Percentiles rank a stretch among this genome's conserved stretches.
Conservation (phyloP, 176 grass and related monocot species). For the Aegilops umbellulata region DNA sequence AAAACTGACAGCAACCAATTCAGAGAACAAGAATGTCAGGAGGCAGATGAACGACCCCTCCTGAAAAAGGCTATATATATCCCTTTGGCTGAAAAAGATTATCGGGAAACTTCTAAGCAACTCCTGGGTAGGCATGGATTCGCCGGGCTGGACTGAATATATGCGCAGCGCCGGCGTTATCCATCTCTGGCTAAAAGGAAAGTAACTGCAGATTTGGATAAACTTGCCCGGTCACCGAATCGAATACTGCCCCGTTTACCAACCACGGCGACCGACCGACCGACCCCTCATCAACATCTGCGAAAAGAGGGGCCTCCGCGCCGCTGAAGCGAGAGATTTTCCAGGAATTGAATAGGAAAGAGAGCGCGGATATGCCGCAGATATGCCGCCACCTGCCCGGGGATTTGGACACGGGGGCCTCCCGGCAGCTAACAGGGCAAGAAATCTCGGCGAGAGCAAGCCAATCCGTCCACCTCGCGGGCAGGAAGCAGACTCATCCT, state of each 20-base stretch:
- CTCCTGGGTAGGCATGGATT: background rate
- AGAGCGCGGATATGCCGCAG: background rate
- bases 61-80: background rate
- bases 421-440: background rate
- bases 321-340: background rate
- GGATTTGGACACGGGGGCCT: background rate
- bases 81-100: background rate
- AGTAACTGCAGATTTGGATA: slow-evolving; percentile 36
- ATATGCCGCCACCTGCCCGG: background rate
- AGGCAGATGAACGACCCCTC: background rate
- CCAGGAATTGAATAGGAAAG: background rate
- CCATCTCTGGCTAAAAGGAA: background rate
- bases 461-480: background rate
- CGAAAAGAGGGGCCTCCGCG: background rate
- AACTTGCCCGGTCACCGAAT: slow-evolving; percentile 27
- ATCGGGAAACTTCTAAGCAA: background rate
- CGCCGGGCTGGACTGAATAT: background rate
- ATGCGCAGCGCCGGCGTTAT: background rate
- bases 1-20: slow-evolving; percentile 13
- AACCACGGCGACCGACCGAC: background rate
- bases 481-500: background rate
- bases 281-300: background rate
- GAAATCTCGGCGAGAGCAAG: slow-evolving; percentile 11
- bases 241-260: slow-evolving; percentile 25
- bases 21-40: background rate